Evolutionary conservation across 495 filamentous ascomycete species (phyloP).

Genomic region (Lepraria neglecta): DNA sequence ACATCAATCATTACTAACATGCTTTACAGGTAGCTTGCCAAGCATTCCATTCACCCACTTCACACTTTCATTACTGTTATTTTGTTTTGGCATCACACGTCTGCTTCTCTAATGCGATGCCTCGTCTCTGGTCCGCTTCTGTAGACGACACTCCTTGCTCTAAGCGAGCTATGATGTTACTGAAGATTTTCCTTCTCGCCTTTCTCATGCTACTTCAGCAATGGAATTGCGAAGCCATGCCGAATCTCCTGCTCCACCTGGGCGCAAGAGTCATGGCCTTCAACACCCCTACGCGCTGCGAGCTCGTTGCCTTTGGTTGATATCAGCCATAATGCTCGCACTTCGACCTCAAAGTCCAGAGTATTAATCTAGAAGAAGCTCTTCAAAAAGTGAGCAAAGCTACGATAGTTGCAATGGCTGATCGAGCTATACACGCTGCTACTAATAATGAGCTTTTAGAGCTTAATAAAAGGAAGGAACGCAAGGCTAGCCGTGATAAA

Average conservation of each 20-base stretch:
- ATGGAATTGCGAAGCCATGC: constrained; percentile 10
- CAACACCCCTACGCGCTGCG: not conserved
- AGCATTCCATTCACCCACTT: constrained; percentile 19
- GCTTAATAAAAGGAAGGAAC: too few relatives aligned
- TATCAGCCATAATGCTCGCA: not conserved
- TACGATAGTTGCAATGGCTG: too few relatives aligned
- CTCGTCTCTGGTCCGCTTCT: constrained; percentile 13
- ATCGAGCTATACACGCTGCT: too few relatives aligned
- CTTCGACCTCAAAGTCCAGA: not conserved
- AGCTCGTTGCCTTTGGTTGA: not conserved
- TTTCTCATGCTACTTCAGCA: constrained; percentile 15
- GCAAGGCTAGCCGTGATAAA: too few relatives aligned
- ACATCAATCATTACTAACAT: constrained; percentile 14
- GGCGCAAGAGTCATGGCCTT: not conserved
- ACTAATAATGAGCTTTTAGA: too few relatives aligned
- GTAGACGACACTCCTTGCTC: constrained; percentile 19
- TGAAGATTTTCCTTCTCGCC: not conserved
- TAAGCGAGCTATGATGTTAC: not conserved
- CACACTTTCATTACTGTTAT: not conserved
- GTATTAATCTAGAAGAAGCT: too few relatives aligned
- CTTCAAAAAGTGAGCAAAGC: too few relatives aligned
- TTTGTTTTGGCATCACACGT: not conserved
- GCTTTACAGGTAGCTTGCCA: constrained; percentile 1
- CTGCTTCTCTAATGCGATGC: constrained; percentile 15
- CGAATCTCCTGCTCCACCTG: not conserved